Evolutionary conservation across 2,329 filamentous ascomycete genomes (phyloP), one percentile per base, ranked within the genome.

Genomic region (Sporothrix brasiliensis): DNA sequence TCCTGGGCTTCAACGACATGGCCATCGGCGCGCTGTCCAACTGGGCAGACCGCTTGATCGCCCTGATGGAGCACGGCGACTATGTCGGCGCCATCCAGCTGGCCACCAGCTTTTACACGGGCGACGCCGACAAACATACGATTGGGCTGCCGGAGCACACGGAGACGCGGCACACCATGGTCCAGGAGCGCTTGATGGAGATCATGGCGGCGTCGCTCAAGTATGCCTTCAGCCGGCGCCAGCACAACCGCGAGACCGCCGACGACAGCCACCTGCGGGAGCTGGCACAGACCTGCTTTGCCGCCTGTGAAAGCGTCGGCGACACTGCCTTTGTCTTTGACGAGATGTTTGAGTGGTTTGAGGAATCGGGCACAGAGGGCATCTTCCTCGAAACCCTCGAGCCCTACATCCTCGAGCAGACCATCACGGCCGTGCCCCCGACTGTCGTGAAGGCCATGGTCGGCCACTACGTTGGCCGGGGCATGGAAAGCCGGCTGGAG

Each of bases 31-130:
- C 91, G 4, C 81, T 99, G 47, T 98, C 95, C 0, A 99, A 99
- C 75, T 99, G 95, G 95, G 94, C 95, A 2, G 95, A 99, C 79
- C 87, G 95, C 53, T 83, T 99, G 21, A 89, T 97, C 74, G 94
- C 94, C 0, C 84, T 98, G 75, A 97, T 99, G 92, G 94, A 98
- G 78, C 88, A 93, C 70, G 95, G 95, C n/a, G 93, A 98, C 79
- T 97, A 97, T 77, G 91, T 99, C 73, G 91, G 89, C 14, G 94
- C 95, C 1, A 97, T 99, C 72, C 87, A 91, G 74, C 85, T 99
- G 71, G 96, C 94, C 11, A 97, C 93, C 0, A 91, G 91, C 0
- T 99, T 98, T 79, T 98, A 97, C 78, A 90, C 89, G 9, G 95
- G 95, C 30, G 89, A 93, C 76, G 88, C 92, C n/a, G 93, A 97